Evolutionary conservation across 2,329 filamentous ascomycete species (phyloP).

Genomic region (Fusarium mundagurra): DNA sequence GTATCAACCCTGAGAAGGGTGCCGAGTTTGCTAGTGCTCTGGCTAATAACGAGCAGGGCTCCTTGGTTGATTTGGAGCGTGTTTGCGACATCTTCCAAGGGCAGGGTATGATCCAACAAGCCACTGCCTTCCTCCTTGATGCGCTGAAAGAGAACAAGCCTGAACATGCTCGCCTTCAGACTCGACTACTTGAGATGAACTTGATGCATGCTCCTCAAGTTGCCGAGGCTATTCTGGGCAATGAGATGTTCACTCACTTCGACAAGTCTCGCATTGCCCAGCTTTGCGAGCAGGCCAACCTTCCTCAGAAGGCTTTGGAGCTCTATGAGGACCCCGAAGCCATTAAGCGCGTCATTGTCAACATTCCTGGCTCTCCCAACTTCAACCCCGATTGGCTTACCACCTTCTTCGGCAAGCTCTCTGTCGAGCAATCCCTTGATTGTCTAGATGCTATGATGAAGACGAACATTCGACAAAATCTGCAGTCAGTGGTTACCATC

Average conservation of each 20-base stretch:
- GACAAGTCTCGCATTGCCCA: slow-evolving; percentile 89
- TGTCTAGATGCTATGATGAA: slow-evolving; percentile 97
- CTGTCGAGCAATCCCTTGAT: slow-evolving; percentile 93
- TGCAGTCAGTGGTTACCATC: slow-evolving; percentile 93
- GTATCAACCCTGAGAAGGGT: slow-evolving; percentile 91
- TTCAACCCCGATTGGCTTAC: slow-evolving; percentile 92
- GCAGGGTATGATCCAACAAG: slow-evolving; percentile 97
- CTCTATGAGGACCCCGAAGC: slow-evolving; percentile 91
- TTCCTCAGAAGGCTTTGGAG: slow-evolving; percentile 88
- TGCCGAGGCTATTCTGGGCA: slow-evolving; percentile 95
- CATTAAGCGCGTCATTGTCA: slow-evolving; percentile 89
- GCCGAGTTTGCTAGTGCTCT: slow-evolving; percentile 93
- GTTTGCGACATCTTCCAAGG: slow-evolving; percentile 98
- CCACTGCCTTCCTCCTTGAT: slow-evolving; percentile 96
- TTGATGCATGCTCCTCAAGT: slow-evolving; percentile 95
- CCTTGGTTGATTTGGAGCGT: slow-evolving; percentile 90
- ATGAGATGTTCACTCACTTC: slow-evolving; percentile 98
- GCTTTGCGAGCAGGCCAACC: slow-evolving; percentile 91
- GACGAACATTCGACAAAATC: slow-evolving; percentile 94
- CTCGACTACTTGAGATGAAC: slow-evolving; percentile 97
- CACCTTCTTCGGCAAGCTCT: slow-evolving; percentile 92
- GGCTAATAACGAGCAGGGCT: slow-evolving; percentile 87
- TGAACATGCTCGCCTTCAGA: slow-evolving; percentile 93
- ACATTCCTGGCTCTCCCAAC: slow-evolving; percentile 83
- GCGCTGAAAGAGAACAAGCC: slow-evolving; percentile 94